Conservation (phyloP, 169 alveolate species). For the Plasmodium gonderi region DNA sequence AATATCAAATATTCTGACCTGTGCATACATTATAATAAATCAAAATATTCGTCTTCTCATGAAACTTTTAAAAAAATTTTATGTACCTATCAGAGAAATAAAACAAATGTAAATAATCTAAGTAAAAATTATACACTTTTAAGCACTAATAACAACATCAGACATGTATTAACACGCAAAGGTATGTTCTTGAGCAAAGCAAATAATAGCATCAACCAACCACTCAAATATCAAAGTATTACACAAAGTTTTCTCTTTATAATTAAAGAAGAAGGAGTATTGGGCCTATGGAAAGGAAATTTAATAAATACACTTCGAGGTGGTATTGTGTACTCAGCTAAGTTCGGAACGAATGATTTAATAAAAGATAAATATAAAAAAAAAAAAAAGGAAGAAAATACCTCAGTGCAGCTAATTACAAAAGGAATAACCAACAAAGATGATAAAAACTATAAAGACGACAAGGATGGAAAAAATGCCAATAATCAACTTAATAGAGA, state of each 20-base stretch:
- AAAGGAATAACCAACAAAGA: slow-evolving; percentile 26
- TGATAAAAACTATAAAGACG: slow-evolving; percentile 12
- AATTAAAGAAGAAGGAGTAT: slow-evolving; percentile 86
- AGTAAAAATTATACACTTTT: slow-evolving; percentile 37
- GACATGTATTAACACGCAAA: slow-evolving; percentile 16
- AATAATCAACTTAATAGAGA: not conserved
- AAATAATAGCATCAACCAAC: not conserved
- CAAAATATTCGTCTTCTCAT: slow-evolving; percentile 8
- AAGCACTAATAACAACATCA: slow-evolving; percentile 11
- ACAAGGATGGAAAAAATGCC: slow-evolving; percentile 11
- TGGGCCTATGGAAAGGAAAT: slow-evolving; percentile 90
- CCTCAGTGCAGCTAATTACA: not conserved
- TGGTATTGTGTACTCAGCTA: slow-evolving; percentile 87
- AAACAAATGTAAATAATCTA: slow-evolving; percentile 16
- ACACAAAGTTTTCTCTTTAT: slow-evolving; percentile 80
- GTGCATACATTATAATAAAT: not conserved
- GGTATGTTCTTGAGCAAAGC: not conserved
- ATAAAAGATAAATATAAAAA: slow-evolving; percentile 78
- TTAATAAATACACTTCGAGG: slow-evolving; percentile 87
- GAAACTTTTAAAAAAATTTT: slow-evolving; percentile 31
- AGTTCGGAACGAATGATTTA: slow-evolving; percentile 88
- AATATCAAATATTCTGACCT: not conserved
- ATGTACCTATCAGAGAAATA: not conserved
- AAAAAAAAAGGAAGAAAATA: slow-evolving; percentile 52
- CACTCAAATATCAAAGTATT: slow-evolving; percentile 82